phyloP scores from a whole-genome alignment of 2,329 filamentous ascomycete species.

The Ceratocystis lukuohia region DNA sequence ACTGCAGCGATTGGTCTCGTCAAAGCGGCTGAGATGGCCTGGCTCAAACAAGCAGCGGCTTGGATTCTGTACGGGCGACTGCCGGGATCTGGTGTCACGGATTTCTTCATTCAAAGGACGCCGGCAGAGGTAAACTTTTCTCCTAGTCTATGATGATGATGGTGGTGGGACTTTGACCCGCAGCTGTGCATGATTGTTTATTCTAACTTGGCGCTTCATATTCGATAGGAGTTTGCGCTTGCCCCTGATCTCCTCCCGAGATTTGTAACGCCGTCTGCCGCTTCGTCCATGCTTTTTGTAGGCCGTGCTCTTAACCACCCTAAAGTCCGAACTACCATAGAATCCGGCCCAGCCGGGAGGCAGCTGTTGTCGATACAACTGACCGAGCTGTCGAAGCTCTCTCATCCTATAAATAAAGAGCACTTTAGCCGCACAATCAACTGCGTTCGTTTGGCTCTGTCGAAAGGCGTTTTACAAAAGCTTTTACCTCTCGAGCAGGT shows the following conservation, averaged over 20 bases:
- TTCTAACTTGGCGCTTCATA: background rate
- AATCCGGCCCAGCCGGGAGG: conserved; percentile 36
- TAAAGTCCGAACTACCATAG: conserved; percentile 39
- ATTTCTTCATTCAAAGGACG: conserved; percentile 58
- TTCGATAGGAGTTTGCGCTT: conserved; percentile 37
- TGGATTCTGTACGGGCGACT: conserved; percentile 85
- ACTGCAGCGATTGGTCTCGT: conserved; percentile 59
- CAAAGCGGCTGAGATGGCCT: conserved; percentile 71
- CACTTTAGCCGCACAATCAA: conserved; percentile 56
- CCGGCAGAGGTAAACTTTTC: conserved; percentile 19
- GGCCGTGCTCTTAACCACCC: conserved; percentile 82
- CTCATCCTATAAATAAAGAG: conserved; percentile 22
- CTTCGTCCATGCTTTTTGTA: conserved; percentile 76
- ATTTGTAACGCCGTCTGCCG: conserved; percentile 63
- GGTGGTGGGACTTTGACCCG: background rate
- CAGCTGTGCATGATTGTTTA: background rate
- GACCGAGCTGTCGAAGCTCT: conserved; percentile 51
- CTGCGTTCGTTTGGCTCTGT: conserved; percentile 66
- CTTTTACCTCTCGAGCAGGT: conserved; percentile 67
- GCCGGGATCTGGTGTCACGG: conserved; percentile 55
- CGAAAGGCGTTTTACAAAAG: conserved; percentile 69
- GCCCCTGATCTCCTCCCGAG: conserved; percentile 53
- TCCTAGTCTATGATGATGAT: background rate
- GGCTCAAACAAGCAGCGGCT: conserved; percentile 78
- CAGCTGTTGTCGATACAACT: conserved; percentile 56